These are phyloP conservation scores for Zymoseptoria pseudotritici DNA, from an alignment of 2,329 filamentous ascomycete species.

Conservation along the genomic window DNA sequence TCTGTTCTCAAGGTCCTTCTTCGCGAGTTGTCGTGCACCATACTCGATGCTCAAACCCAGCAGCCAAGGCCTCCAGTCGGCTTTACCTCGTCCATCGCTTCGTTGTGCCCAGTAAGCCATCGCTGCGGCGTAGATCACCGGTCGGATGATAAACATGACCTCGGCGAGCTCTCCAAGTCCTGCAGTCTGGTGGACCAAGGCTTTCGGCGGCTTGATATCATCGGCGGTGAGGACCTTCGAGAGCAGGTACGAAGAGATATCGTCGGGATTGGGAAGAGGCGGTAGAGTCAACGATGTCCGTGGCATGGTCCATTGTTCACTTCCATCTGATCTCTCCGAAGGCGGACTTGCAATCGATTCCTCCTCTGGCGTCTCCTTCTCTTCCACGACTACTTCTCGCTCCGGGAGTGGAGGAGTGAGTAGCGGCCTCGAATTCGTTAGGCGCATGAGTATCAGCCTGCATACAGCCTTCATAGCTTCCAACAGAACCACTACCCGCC, in stretches of 20 bases:
- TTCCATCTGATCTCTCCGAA: constrained; percentile 32
- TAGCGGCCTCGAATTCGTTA: constrained; percentile 76
- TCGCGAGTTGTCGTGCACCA: constrained; percentile 75
- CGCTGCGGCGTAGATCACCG: constrained; percentile 76
- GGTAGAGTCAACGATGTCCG: constrained; percentile 81
- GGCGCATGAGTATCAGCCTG: constrained; percentile 66
- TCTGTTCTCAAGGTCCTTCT: constrained; percentile 55
- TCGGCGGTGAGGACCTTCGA: constrained; percentile 89
- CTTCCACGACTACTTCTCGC: constrained; percentile 60
- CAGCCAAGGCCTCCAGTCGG: constrained; percentile 87
- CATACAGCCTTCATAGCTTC: constrained; percentile 84
- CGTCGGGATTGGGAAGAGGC: constrained; percentile 68
- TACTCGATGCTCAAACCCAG: constrained; percentile 79
- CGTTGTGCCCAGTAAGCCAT: constrained; percentile 56
- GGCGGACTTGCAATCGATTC: constrained; percentile 40
- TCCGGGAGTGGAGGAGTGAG: constrained; percentile 80
- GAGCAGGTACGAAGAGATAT: constrained; percentile 81
- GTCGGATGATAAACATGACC: constrained; percentile 82
- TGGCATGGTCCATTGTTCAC: constrained; percentile 76
- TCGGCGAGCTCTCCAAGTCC: constrained; percentile 79
- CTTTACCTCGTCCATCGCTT: constrained; percentile 62
- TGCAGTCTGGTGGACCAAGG: constrained; percentile 67
- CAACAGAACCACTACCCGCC: constrained; percentile 78
- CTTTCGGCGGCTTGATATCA: constrained; percentile 87
- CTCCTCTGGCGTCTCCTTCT: constrained; percentile 27